Evolutionary conservation across 1,284 basidiomycete species (phyloP), one percentile per base, ranked within the genome.

Genomic region (Melampsora americana): DNA sequence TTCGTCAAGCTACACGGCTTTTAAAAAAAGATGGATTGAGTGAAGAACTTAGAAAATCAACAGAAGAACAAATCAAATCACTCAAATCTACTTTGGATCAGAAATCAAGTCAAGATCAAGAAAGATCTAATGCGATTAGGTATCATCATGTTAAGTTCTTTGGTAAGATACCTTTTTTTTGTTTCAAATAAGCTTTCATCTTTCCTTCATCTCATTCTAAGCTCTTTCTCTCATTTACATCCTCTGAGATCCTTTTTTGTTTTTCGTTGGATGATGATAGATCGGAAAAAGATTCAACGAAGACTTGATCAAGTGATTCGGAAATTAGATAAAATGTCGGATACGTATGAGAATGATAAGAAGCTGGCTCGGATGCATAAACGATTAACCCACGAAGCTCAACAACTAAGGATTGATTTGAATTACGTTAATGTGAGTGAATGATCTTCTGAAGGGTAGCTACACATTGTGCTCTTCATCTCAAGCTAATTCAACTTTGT

Each of bases 81-180:
- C 35, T 74, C 18, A n/a, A 74, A 39, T 64, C 72, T 39, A 30
- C 39, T 16, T 59, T 74, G 30, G 50, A 23, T 26, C n/a, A 56
- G 4, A 42, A 26, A 16, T 30, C 72, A 30, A 67, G 48, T 42
- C 60, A 74, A 60, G 64, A 74, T 16, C 30, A 74, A 56, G 72
- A 74, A 74, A 46, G 61, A 28, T 39, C 46, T n/a, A 74, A 74
- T 61, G 72, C 72, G 30, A 67, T 74, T 39, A 66, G 46, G n/a
- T 74, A 74, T 46, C 72, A 67, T 48, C 64, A 53, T 12, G 48
- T 74, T 53, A 74, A 74, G 26, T 74, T 74, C 65, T 74, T 74
- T 66, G 72, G 72, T 74, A 23, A 42, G 30, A 32, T 61, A n/a
- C 12, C 5, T 12, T 50, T 28, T 28, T n/a, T n/a, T n/a, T n/a